Conservation (phyloP, 768 basidiomycete species). For the Astraeus odoratus region DNA sequence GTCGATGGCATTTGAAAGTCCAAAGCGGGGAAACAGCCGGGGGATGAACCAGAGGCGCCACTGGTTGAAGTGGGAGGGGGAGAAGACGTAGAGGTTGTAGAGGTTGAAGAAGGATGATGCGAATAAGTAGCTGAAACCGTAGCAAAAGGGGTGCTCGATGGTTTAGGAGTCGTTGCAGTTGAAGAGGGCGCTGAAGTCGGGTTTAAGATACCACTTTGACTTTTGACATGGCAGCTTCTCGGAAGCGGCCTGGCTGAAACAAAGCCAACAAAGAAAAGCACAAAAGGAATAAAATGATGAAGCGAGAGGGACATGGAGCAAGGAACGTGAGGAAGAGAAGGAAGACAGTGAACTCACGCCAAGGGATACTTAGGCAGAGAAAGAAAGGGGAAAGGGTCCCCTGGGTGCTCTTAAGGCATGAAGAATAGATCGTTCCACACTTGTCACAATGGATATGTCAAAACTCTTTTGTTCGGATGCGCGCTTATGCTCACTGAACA, state of each 20-base stretch:
- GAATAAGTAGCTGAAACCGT: not conserved
- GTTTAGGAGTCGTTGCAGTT: not conserved
- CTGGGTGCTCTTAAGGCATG: not conserved
- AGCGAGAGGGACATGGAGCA: not conserved
- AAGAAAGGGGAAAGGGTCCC: not conserved
- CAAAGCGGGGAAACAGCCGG: slow-evolving; percentile 32
- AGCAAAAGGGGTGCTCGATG: not conserved
- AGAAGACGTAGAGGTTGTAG: not conserved
- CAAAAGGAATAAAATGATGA: not conserved
- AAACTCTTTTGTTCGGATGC: not conserved
- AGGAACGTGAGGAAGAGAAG: not conserved
- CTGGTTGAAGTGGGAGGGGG: not conserved
- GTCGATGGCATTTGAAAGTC: slow-evolving; percentile 49
- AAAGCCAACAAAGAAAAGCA: not conserved
- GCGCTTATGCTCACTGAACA: no score
- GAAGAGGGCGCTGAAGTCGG: not conserved
- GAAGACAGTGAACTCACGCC: not conserved
- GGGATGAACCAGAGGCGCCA: not conserved
- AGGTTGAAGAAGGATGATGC: not conserved
- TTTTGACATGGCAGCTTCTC: slow-evolving; percentile 5
- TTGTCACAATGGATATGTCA: not conserved
- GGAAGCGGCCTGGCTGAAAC: slow-evolving; percentile 11
- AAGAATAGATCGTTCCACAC: not conserved
- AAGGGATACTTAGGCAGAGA: not conserved
- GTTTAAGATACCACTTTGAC: not conserved